These are phyloP conservation scores for Udeniomyces megalosporus DNA, from an alignment of 768 basidiomycete species.

Conservation along the genomic window DNA sequence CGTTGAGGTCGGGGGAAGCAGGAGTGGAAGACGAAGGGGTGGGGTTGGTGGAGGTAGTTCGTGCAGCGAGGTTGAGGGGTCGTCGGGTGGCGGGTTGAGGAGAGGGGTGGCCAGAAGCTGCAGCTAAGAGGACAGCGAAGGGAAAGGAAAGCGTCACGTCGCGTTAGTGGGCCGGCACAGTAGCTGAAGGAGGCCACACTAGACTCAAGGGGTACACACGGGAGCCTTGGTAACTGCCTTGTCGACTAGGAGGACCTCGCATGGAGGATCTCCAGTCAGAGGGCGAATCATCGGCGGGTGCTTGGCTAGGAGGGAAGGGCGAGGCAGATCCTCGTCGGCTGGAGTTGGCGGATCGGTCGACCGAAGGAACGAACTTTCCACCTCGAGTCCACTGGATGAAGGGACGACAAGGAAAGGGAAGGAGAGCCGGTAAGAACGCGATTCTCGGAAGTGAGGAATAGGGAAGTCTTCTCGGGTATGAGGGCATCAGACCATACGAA, in stretches of 20 bases:
- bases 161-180: too few species aligned
- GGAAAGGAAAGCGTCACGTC: background rate
- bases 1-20: constrained; percentile 45
- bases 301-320: constrained; percentile 3
- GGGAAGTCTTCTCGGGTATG: too few species aligned
- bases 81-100: constrained; percentile 36
- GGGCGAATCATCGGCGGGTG: constrained; percentile 14
- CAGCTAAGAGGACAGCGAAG: constrained; percentile 17
- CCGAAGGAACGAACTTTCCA: constrained; percentile 23
- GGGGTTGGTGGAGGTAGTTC: constrained; percentile 41
- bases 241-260: constrained; percentile 23
- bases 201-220: constrained; percentile 36
- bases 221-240: constrained; percentile 7
- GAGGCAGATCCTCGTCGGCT: constrained; percentile 16
- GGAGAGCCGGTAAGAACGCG: background rate
- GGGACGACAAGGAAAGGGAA: background rate
- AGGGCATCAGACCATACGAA: constrained; percentile 15
- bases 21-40: constrained; percentile 41
- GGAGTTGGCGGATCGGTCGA: constrained; percentile 6
- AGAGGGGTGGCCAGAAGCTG: constrained; percentile 29
- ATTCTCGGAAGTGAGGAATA: too few species aligned
- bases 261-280: constrained; percentile 50
- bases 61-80: constrained; percentile 39
- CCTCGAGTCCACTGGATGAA: constrained; percentile 28
- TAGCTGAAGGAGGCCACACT: background rate